Evolutionary conservation across 163 green algal species (phyloP).

Genomic region (Scenedesmus sp.): DNA sequence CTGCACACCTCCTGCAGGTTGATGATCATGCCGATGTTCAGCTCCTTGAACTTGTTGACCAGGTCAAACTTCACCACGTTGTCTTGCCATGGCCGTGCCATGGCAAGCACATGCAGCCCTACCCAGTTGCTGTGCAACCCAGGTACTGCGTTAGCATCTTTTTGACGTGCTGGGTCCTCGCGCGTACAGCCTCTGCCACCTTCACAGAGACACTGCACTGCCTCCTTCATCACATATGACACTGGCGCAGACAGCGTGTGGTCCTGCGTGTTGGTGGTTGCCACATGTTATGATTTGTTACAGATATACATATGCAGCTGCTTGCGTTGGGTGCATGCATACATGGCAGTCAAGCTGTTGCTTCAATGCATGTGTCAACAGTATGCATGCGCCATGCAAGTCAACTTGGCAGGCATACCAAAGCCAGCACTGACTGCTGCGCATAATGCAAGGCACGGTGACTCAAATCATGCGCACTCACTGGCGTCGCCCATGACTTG

Average conservation of each 20-base stretch:
- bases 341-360: not conserved
- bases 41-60: constrained; percentile 61
- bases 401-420: not conserved
- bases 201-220: constrained; percentile 73
- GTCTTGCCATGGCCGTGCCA: constrained; percentile 73
- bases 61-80: constrained; percentile 61
- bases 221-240: constrained; percentile 64
- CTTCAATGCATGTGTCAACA: not conserved
- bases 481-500: constrained; percentile 33
- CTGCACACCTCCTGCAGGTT: constrained; percentile 75
- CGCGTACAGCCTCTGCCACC: constrained; percentile 59
- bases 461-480: not conserved
- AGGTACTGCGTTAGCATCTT: constrained; percentile 60
- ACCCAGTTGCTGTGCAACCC: constrained; percentile 82
- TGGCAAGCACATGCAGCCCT: constrained; percentile 69
- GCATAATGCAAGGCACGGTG: no score
- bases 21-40: constrained; percentile 75
- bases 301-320: not conserved
- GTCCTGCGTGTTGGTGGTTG: constrained; percentile 46
- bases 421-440: no score
- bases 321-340: not conserved
- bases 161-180: constrained; percentile 65
- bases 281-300: not conserved
- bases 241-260: constrained; percentile 59
- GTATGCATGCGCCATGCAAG: not conserved